Evolutionary conservation across 495 filamentous ascomycete species (phyloP).

Genomic region (Cercophora newfieldiana): DNA sequence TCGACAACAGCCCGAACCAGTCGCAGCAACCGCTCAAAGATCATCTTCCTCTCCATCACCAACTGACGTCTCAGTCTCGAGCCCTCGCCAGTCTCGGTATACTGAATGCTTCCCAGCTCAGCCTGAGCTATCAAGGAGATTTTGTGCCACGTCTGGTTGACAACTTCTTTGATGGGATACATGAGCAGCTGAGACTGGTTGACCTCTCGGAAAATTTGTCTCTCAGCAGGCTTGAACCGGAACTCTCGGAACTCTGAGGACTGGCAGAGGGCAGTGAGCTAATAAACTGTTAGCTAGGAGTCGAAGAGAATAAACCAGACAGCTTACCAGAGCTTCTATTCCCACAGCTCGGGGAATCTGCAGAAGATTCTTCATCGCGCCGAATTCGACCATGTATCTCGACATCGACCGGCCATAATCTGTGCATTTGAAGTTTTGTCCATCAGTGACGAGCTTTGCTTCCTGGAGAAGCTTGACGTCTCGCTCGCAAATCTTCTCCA

Average conservation of each 20-base stretch:
- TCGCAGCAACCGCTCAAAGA: constrained; percentile 74
- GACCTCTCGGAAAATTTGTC: constrained; percentile 74
- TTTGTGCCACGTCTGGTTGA: constrained; percentile 75
- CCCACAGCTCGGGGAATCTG: constrained; percentile 59
- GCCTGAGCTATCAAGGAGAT: constrained; percentile 83
- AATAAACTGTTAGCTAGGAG: not conserved
- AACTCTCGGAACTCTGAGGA: constrained; percentile 76
- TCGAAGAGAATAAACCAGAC: not conserved
- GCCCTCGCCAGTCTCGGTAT: constrained; percentile 62
- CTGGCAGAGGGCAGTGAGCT: constrained; percentile 50
- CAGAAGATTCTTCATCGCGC: constrained; percentile 81
- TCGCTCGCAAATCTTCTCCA: constrained; percentile 79
- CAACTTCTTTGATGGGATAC: constrained; percentile 77
- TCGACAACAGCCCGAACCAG: constrained; percentile 84
- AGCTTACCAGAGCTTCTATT: constrained; percentile 70
- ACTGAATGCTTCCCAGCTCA: constrained; percentile 74
- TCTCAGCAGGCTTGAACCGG: constrained; percentile 70
- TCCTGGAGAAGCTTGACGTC: constrained; percentile 72
- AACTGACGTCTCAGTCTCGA: constrained; percentile 62
- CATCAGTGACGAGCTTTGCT: constrained; percentile 55
- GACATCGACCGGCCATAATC: constrained; percentile 90
- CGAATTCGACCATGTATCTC: constrained; percentile 85
- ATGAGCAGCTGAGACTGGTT: constrained; percentile 73
- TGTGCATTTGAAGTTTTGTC: constrained; percentile 60
- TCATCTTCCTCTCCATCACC: constrained; percentile 63